Evolutionary conservation across 2,329 filamentous ascomycete genomes (phyloP).

Genomic region (Hymenoscyphus infarciens): DNA sequence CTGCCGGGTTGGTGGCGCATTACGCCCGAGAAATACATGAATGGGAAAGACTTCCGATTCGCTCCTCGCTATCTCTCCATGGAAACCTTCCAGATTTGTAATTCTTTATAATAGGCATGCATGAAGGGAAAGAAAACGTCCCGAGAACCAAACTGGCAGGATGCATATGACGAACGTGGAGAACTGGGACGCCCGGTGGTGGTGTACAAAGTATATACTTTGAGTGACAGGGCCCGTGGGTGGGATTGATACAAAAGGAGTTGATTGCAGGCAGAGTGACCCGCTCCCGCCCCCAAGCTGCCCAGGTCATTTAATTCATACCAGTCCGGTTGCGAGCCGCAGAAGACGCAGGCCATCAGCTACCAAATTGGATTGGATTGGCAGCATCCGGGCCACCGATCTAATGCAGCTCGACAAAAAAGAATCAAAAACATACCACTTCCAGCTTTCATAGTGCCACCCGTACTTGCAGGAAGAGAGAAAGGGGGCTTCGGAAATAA

Average conservation of each 20-base stretch:
- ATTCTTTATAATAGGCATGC: background rate
- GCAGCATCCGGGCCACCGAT: background rate
- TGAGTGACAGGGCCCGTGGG: background rate
- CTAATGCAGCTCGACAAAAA: background rate
- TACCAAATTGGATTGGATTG: background rate
- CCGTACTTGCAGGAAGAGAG: background rate
- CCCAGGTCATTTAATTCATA: background rate
- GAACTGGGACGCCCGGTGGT: background rate
- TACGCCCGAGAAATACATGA: background rate
- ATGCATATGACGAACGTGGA: background rate
- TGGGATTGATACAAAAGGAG: background rate
- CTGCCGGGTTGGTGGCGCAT: background rate
- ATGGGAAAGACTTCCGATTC: background rate
- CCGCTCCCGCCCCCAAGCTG: background rate
- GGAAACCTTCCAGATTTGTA: background rate
- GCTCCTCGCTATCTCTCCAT: background rate
- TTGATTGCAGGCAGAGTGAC: background rate
- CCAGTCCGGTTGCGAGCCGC: background rate
- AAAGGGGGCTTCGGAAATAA: background rate
- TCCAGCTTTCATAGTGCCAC: background rate
- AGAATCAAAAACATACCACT: background rate
- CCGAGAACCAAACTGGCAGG: background rate
- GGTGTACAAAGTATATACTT: background rate
- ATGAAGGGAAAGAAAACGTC: background rate
- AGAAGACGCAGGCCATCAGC: background rate